Percentiles rank a stretch among this genome's conserved stretches.
Conservation (phyloP, 495 filamentous ascomycete genomes). For the Rhypophila decipiens region DNA sequence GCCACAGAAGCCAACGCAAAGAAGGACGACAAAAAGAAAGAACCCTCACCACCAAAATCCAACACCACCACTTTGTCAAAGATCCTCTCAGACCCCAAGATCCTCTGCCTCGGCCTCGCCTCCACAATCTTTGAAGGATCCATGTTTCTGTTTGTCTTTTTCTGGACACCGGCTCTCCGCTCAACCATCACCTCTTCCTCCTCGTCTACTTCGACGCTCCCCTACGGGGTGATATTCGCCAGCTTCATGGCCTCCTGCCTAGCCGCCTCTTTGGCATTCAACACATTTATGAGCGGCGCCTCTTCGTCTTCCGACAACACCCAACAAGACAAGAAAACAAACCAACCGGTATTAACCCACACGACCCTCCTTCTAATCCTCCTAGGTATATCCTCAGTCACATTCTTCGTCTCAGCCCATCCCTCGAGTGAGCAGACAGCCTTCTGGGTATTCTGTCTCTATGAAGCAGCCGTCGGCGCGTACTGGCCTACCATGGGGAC, state of each 20-base stretch:
- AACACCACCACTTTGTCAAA: slow-evolving; percentile 17
- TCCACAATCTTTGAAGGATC: slow-evolving; percentile 52
- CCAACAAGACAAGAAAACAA: no score
- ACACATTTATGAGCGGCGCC: slow-evolving; percentile 15
- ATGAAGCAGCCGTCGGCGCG: slow-evolving; percentile 47
- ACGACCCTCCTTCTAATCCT: slow-evolving; percentile 30
- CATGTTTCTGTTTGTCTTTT: slow-evolving; percentile 56
- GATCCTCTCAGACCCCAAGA: slow-evolving; percentile 27
- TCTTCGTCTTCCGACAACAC: no score
- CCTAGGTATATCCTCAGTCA: slow-evolving; percentile 27
- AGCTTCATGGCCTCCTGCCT: slow-evolving; percentile 52
- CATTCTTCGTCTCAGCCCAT: slow-evolving; percentile 34
- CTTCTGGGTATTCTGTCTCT: slow-evolving; percentile 49
- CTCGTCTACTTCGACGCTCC: slow-evolving; percentile 26
- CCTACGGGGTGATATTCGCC: slow-evolving; percentile 52
- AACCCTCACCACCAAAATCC: background rate
- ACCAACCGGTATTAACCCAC: no score
- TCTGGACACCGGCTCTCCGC: slow-evolving; percentile 47
- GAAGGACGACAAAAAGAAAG: background rate
- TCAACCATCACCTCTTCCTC: slow-evolving; percentile 25
- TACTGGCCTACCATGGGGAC: slow-evolving; percentile 49
- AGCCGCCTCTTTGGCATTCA: slow-evolving; percentile 42
- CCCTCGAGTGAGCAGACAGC: slow-evolving; percentile 35
- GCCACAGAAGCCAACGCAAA: background rate
- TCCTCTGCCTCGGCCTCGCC: slow-evolving; percentile 39